Evolutionary conservation across 2,329 filamentous ascomycete genomes (phyloP).

Genomic region (Calycina marina): DNA sequence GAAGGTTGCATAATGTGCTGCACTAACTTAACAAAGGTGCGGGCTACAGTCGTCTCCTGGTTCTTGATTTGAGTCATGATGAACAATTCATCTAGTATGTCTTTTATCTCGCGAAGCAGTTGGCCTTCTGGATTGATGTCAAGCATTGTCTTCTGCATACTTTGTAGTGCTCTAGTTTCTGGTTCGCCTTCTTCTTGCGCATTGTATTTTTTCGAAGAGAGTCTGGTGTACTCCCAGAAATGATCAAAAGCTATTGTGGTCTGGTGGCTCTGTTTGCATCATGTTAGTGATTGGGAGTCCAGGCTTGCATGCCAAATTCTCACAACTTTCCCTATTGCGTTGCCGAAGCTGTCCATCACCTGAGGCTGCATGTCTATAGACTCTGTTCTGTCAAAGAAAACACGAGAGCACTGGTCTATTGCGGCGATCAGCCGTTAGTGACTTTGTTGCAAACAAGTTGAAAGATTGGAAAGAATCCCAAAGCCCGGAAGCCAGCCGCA

Average conservation of each 20-base stretch:
- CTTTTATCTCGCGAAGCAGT: constrained; percentile 28
- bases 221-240: background rate
- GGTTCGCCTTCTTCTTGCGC: background rate
- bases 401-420: constrained; percentile 24
- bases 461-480: too few relatives aligned
- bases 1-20: background rate
- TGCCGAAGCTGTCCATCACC: constrained; percentile 1
- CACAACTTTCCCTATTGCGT: constrained; percentile 3
- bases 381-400: constrained; percentile 21
- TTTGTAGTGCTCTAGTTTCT: background rate
- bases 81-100: constrained; percentile 29
- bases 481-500: too few relatives aligned
- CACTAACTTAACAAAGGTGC: background rate
- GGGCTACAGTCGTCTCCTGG: background rate
- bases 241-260: background rate
- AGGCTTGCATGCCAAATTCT: background rate
- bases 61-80: constrained; percentile 24
- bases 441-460: too few relatives aligned
- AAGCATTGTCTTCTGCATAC: constrained; percentile 10
- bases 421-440: too few relatives aligned
- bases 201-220: constrained; percentile 1
- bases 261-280: background rate
- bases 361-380: background rate
- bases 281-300: background rate
- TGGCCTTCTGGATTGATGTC: constrained; percentile 27